Conservation (phyloP, 768 basidiomycete genomes). For the Xerocomellus chrysenteron region DNA sequence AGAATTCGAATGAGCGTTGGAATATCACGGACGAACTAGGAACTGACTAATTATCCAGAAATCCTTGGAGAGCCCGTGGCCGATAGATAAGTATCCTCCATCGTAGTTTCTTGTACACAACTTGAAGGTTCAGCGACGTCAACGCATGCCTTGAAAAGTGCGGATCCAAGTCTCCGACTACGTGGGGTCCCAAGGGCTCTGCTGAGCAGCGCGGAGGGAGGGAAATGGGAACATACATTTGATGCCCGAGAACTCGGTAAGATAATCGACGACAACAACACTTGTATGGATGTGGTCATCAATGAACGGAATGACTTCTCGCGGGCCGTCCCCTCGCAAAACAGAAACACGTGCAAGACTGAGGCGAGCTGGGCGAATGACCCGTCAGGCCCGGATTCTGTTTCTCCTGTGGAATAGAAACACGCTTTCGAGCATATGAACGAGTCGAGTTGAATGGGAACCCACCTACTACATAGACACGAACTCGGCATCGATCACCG, state of each 20-base stretch:
- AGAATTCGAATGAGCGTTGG: too few species aligned
- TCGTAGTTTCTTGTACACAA: constrained; percentile 93
- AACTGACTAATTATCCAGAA: constrained; percentile 95
- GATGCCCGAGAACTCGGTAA: constrained; percentile 70
- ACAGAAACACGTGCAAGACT: too few species aligned
- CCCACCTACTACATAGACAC: constrained; percentile 91
- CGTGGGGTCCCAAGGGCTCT: neutral
- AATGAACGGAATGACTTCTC: constrained; percentile 85
- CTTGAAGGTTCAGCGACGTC: constrained; percentile 82
- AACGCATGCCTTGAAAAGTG: constrained; percentile 79
- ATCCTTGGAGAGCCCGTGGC: constrained; percentile 95
- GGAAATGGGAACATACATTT: constrained; percentile 37
- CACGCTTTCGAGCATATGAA: neutral
- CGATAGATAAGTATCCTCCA: constrained; percentile 93
- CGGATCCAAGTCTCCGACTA: constrained; percentile 93
- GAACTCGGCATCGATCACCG: constrained; percentile 95
- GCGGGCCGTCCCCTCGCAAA: too few species aligned
- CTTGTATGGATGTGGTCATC: constrained; percentile 98
- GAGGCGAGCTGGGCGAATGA: too few species aligned
- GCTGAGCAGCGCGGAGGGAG: neutral
- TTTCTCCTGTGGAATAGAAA: constrained; percentile 68
- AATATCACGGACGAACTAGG: neutral
- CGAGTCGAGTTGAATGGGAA: neutral
- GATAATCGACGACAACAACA: constrained; percentile 91
- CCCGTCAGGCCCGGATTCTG: constrained; percentile 84